Conservation (phyloP, 306 rosid species). For the Delonix regia region DNA sequence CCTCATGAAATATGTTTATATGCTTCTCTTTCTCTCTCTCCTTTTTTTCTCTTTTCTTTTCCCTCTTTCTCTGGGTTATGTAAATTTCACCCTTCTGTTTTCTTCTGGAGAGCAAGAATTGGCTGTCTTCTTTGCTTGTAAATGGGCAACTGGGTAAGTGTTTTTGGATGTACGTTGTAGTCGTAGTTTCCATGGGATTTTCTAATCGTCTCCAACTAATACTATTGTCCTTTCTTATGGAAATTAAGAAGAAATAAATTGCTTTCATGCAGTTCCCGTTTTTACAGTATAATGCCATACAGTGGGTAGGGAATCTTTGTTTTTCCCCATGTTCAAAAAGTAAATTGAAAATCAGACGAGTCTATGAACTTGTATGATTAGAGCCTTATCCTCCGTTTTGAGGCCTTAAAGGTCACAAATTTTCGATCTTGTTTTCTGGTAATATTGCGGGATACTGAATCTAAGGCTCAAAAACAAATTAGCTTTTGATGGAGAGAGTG, state of each 20-base stretch:
- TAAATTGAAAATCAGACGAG: not conserved
- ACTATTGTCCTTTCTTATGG: not conserved
- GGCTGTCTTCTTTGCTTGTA: slow-evolving; percentile 14
- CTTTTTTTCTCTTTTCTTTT: not conserved
- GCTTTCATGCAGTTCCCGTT: not conserved
- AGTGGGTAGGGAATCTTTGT: not conserved
- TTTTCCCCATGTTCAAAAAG: too few relatives aligned
- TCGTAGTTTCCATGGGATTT: slow-evolving; percentile 13
- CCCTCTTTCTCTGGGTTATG: not conserved
- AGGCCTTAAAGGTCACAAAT: not conserved
- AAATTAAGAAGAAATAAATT: not conserved
- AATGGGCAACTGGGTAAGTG: slow-evolving; percentile 21
- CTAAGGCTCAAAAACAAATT: too few relatives aligned
- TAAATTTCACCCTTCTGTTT: not conserved
- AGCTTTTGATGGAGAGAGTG: too few relatives aligned
- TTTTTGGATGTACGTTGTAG: slow-evolving; percentile 31
- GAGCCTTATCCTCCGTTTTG: not conserved
- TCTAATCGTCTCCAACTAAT: not conserved
- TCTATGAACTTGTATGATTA: not conserved
- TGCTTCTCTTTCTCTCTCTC: not conserved
- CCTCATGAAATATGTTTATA: slow-evolving; percentile 21
- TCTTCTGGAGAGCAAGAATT: slow-evolving; percentile 25
- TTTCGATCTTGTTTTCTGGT: too few relatives aligned
- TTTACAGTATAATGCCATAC: not conserved
- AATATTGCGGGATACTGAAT: too few relatives aligned